Evolutionary conservation across 257 asterid species (phyloP).

Genomic region (Buddleja alternifolia): DNA sequence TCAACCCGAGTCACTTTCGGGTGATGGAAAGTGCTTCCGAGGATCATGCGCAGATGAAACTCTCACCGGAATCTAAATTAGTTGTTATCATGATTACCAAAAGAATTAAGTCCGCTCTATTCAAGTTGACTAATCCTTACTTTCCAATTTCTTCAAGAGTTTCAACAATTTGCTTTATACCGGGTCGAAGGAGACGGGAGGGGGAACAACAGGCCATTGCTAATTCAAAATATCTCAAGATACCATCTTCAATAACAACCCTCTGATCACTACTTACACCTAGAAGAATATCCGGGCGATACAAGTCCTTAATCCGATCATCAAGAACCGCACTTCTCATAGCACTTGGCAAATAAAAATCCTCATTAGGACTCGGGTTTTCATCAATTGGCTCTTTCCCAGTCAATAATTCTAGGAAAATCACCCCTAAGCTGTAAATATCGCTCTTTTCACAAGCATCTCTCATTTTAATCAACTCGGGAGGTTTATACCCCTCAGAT

Average conservation of each 20-base stretch:
- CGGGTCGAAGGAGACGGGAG: slow-evolving; percentile 69
- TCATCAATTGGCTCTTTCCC: slow-evolving; percentile 66
- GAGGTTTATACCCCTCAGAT: slow-evolving; percentile 80
- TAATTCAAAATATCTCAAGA: slow-evolving; percentile 62
- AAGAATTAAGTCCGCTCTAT: slow-evolving; percentile 6
- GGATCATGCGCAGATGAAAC: slow-evolving; percentile 13
- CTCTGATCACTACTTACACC: slow-evolving; percentile 48
- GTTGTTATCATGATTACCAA: slow-evolving; percentile 33
- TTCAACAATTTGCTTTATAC: slow-evolving; percentile 54
- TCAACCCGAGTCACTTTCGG: slow-evolving; percentile 26
- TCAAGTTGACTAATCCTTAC: slow-evolving; percentile 29
- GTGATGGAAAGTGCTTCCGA: neutral
- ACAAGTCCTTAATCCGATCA: slow-evolving; percentile 56
- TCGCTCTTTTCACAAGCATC: slow-evolving; percentile 71
- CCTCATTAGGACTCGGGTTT: slow-evolving; percentile 53
- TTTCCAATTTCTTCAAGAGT: slow-evolving; percentile 75
- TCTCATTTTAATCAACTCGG: slow-evolving; percentile 80
- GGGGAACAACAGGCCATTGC: slow-evolving; percentile 92
- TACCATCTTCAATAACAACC: slow-evolving; percentile 43
- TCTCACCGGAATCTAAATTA: slow-evolving; percentile 10
- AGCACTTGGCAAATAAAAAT: slow-evolving; percentile 59
- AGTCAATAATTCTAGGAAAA: slow-evolving; percentile 72
- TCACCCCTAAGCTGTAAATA: slow-evolving; percentile 74
- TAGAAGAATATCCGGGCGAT: slow-evolving; percentile 62
- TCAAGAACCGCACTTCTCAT: slow-evolving; percentile 74